phyloP scores from a whole-genome alignment of 495 filamentous ascomycete species.

The Aspergillus affinis region DNA sequence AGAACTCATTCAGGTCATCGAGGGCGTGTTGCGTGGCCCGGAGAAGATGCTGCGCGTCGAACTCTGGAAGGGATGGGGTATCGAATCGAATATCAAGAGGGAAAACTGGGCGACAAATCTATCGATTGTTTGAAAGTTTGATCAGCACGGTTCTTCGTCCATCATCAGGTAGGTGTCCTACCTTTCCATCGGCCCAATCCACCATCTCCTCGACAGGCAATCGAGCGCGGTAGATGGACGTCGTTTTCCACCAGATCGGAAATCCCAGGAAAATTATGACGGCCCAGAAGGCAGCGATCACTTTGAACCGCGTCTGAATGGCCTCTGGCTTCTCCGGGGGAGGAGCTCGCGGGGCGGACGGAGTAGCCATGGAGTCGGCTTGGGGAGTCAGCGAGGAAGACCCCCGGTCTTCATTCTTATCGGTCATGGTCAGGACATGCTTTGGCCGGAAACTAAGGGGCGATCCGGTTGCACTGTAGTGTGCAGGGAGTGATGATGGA shows the following conservation, averaged over 20 bases:
- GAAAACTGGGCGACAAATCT: constrained; percentile 88
- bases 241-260: constrained; percentile 97
- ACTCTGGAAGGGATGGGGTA: constrained; percentile 61
- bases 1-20: constrained; percentile 88
- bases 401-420: constrained; percentile 37
- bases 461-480: not conserved
- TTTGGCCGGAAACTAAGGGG: constrained; percentile 23
- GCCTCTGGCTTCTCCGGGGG: constrained; percentile 74
- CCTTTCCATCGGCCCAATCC: constrained; percentile 91
- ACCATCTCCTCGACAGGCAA: constrained; percentile 86
- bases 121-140: constrained; percentile 9
- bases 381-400: constrained; percentile 28
- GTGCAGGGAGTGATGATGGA: constrained; percentile 5
- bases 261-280: constrained; percentile 82
- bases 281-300: constrained; percentile 89
- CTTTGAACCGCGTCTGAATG: constrained; percentile 62
- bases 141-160: not conserved
- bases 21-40: constrained; percentile 85
- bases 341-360: constrained; percentile 46
- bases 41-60: constrained; percentile 74
- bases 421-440: constrained; percentile 44
- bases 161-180: constrained; percentile 31
- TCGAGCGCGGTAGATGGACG: constrained; percentile 84
- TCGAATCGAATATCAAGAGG: constrained; percentile 80
- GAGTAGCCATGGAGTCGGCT: constrained; percentile 21